These are phyloP conservation scores for Dioscorea dumetorum DNA, from an alignment of 106 monocot species.

Conservation along the genomic window DNA sequence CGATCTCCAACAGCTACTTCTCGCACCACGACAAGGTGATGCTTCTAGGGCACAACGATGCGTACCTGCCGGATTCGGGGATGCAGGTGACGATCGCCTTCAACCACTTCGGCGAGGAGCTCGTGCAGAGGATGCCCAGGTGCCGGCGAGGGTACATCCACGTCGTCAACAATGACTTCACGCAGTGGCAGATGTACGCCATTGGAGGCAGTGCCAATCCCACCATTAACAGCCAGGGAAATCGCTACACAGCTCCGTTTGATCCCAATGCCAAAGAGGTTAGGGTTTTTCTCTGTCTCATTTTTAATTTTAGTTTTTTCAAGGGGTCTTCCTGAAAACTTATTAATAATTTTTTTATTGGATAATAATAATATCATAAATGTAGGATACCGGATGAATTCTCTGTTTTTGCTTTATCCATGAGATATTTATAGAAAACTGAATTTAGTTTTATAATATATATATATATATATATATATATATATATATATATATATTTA, in stretches of 20 bases:
- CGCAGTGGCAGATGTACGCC: conserved; percentile 72
- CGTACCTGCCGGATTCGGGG: conserved; percentile 35
- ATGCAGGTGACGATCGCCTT: conserved; percentile 90
- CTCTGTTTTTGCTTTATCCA: too few relatives aligned
- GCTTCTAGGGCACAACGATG: conserved; percentile 64
- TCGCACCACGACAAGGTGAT: conserved; percentile 72
- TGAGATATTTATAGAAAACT: background rate
- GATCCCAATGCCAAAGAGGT: conserved; percentile 44
- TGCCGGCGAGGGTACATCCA: conserved; percentile 56
- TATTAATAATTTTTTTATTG: too few relatives aligned
- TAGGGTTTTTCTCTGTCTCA: too few relatives aligned
- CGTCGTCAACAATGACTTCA: conserved; percentile 68
- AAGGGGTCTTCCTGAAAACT: too few relatives aligned
- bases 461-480: background rate
- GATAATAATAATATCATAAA: too few relatives aligned
- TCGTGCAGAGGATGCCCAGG: conserved; percentile 69
- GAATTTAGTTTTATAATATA: background rate
- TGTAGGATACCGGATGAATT: too few relatives aligned
- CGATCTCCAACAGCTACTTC: conserved; percentile 70
- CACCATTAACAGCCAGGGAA: conserved; percentile 78
- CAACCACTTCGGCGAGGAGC: conserved; percentile 52
- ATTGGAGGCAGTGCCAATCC: conserved; percentile 63
- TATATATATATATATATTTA: background rate
- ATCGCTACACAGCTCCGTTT: conserved; percentile 42
- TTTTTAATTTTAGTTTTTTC: too few relatives aligned